Percentiles rank a stretch among this genome's conserved stretches.
Conservation (phyloP, 768 basidiomycete species). For the Boletus eberwhitei region DNA sequence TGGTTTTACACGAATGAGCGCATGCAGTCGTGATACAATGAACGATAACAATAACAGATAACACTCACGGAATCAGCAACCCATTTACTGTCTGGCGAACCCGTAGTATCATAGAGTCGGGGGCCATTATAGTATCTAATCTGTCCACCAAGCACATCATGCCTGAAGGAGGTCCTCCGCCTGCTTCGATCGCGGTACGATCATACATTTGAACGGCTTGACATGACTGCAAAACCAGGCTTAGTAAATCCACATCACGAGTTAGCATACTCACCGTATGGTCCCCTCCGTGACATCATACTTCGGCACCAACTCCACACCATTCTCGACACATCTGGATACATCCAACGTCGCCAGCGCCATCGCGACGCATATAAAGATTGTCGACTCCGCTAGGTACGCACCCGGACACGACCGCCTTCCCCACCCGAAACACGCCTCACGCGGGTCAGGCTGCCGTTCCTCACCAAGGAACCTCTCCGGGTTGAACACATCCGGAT, state of each 20-base stretch:
- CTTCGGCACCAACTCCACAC: not conserved
- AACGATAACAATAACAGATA: too few relatives aligned
- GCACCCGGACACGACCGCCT: conserved; percentile 7
- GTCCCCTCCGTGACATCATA: not conserved
- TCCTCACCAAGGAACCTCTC: conserved; percentile 8
- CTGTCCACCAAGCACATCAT: not conserved
- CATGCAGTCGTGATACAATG: too few relatives aligned
- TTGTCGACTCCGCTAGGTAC: not conserved
- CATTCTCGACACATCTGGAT: not conserved
- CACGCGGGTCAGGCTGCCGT: conserved; percentile 2
- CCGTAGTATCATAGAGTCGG: too few relatives aligned
- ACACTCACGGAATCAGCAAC: too few relatives aligned
- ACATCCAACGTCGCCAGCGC: conserved; percentile 2
- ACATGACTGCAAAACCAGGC: not conserved
- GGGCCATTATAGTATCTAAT: not conserved
- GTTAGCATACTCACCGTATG: not conserved
- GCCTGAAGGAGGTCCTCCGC: not conserved
- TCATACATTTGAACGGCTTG: conserved; percentile 12
- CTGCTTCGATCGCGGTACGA: not conserved
- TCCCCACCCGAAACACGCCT: conserved; percentile 13
- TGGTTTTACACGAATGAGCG: too few relatives aligned
- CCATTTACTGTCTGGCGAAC: too few relatives aligned
- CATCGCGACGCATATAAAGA: conserved; percentile 8
- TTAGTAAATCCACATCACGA: not conserved
- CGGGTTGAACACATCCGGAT: conserved; percentile 3